These are phyloP conservation scores for Penicillium thymicola DNA, from an alignment of 2,329 filamentous ascomycete genomes.

Conservation along the genomic window DNA sequence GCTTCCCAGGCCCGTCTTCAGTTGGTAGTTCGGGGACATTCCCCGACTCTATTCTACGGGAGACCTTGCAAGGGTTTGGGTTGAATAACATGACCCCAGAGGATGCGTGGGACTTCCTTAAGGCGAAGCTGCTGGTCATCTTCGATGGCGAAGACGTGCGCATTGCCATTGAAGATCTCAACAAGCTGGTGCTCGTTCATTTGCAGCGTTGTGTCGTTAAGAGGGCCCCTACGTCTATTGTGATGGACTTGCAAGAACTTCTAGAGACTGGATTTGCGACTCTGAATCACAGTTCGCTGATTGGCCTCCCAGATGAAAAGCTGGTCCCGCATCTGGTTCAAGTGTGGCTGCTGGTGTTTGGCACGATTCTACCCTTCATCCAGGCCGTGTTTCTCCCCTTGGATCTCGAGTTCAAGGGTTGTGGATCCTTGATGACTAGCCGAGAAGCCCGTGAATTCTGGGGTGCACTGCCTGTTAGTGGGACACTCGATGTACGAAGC, in stretches of 20 bases:
- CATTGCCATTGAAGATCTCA: constrained; percentile 64
- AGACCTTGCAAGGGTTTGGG: constrained; percentile 53
- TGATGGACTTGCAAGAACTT: constrained; percentile 62
- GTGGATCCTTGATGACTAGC: constrained; percentile 71
- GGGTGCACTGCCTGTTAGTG: constrained; percentile 56
- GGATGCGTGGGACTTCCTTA: constrained; percentile 65
- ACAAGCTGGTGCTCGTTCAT: constrained; percentile 60
- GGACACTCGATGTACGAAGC: constrained; percentile 78
- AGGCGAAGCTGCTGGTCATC: constrained; percentile 60
- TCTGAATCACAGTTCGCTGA: constrained; percentile 72
- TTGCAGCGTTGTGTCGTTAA: constrained; percentile 62
- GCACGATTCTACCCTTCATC: constrained; percentile 84
- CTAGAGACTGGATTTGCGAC: constrained; percentile 74
- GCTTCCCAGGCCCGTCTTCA: constrained; percentile 37
- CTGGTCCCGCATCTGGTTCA: constrained; percentile 89
- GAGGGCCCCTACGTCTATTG: constrained; percentile 55
- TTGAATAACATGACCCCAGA: constrained; percentile 66
- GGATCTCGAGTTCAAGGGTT: constrained; percentile 87
- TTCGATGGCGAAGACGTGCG: constrained; percentile 64
- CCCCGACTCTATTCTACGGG: constrained; percentile 37
- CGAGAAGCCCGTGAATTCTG: constrained; percentile 88
- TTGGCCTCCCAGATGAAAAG: constrained; percentile 74
- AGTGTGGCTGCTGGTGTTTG: constrained; percentile 92
- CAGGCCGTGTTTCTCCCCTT: constrained; percentile 92
- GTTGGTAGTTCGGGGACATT: constrained; percentile 24